A percentile compares a stretch with the other conserved stretches of the same genome.
Conservation (phyloP, 345 rosid species). For the Pseudoturritis turrita region DNA sequence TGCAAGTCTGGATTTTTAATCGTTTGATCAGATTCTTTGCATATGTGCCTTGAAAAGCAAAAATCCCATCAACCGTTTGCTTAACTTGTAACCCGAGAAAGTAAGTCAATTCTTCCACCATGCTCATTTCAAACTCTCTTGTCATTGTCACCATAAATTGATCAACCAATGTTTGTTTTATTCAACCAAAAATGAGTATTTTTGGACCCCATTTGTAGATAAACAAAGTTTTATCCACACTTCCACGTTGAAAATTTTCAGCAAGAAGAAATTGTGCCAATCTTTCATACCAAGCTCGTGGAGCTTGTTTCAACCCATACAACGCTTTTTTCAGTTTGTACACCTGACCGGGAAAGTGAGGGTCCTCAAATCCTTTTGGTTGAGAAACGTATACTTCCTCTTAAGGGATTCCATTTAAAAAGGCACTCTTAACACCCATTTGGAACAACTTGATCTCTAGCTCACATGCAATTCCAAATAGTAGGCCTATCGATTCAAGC, state of each 20-base stretch:
- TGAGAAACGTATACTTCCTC: background rate
- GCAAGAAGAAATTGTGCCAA: background rate
- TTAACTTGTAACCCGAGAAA: background rate
- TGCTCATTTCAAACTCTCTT: background rate
- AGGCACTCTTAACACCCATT: background rate
- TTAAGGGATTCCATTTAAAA: background rate
- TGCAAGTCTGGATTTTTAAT: too few species aligned
- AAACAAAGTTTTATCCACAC: background rate
- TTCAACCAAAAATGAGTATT: too few species aligned
- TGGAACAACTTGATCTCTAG: background rate
- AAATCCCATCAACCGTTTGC: background rate
- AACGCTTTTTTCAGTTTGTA: background rate
- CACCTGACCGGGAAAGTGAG: background rate
- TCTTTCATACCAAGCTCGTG: background rate
- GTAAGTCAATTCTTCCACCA: background rate
- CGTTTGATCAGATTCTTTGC: background rate
- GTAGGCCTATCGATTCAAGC: background rate
- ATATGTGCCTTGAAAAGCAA: background rate
- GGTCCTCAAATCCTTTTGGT: background rate
- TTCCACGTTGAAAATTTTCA: background rate
- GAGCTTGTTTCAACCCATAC: background rate
- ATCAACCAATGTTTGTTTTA: background rate
- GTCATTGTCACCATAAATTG: background rate
- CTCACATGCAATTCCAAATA: background rate
- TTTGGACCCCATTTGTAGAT: background rate